Conservation (phyloP, 2,329 filamentous ascomycete genomes). For the Fusarium albidum region DNA sequence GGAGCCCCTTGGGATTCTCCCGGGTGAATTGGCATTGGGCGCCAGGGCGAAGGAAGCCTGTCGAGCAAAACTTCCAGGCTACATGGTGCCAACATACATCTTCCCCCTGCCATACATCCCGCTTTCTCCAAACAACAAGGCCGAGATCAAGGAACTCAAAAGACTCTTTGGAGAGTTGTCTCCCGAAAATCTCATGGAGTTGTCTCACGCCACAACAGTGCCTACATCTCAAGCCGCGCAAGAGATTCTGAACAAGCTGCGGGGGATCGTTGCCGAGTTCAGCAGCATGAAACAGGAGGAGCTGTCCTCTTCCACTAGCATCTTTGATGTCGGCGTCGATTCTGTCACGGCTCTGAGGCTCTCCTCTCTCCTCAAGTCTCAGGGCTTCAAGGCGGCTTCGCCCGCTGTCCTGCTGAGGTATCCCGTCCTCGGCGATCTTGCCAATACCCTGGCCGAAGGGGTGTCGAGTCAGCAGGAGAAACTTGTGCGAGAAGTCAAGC, state of each 20-base stretch:
- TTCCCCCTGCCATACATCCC: slow-evolving; percentile 76
- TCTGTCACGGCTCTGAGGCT: slow-evolving; percentile 85
- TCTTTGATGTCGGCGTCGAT: slow-evolving; percentile 88
- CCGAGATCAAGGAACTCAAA: slow-evolving; percentile 75
- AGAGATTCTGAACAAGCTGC: slow-evolving; percentile 56
- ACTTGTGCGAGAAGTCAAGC: slow-evolving; percentile 58
- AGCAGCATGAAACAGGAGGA: slow-evolving; percentile 52
- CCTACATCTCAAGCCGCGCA: slow-evolving; percentile 43
- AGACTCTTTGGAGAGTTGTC: slow-evolving; percentile 70
- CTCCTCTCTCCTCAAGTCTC: slow-evolving; percentile 67
- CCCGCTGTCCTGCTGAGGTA: slow-evolving; percentile 74
- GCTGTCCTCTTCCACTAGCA: slow-evolving; percentile 66
- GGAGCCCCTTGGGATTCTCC: slow-evolving; percentile 32
- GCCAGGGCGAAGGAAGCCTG: slow-evolving; percentile 68
- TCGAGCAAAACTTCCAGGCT: slow-evolving; percentile 73
- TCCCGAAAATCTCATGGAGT: slow-evolving; percentile 66
- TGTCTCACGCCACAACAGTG: slow-evolving; percentile 49
- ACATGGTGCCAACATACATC: slow-evolving; percentile 92
- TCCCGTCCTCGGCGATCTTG: slow-evolving; percentile 58
- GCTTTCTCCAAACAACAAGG: slow-evolving; percentile 89
- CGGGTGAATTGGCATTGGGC: slow-evolving; percentile 50
- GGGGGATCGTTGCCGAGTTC: slow-evolving; percentile 62
- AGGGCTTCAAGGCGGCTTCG: slow-evolving; percentile 67
- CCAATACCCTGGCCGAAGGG: slow-evolving; percentile 43
- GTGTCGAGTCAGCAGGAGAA: slow-evolving; percentile 22